These are phyloP conservation scores for Samsoniella hepiali DNA, from an alignment of 2,329 filamentous ascomycete species.

Conservation along the genomic window DNA sequence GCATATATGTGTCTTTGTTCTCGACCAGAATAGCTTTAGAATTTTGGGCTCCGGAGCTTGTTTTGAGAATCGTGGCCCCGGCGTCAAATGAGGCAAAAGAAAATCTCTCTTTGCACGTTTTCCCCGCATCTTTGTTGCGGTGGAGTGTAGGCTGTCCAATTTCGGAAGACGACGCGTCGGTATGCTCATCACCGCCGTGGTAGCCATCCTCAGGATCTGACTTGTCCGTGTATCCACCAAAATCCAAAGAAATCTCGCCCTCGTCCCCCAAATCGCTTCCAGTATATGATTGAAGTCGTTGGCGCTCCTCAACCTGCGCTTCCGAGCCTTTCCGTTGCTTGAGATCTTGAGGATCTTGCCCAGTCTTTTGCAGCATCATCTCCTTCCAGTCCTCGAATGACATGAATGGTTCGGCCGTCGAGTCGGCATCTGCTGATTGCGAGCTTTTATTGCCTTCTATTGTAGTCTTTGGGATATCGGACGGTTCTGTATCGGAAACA, in stretches of 20 bases:
- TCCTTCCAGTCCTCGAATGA: slow-evolving; percentile 99
- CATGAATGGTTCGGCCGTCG: slow-evolving; percentile 60
- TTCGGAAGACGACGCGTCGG: slow-evolving; percentile 30
- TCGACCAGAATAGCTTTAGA: slow-evolving; percentile 86
- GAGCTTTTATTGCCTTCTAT: neutral
- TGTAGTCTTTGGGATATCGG: neutral
- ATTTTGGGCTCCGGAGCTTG: slow-evolving; percentile 81
- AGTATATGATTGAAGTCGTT: slow-evolving; percentile 56
- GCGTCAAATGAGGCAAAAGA: slow-evolving; percentile 98
- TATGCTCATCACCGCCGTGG: slow-evolving; percentile 34
- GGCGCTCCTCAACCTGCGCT: slow-evolving; percentile 46
- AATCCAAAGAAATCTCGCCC: slow-evolving; percentile 68
- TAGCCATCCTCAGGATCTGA: slow-evolving; percentile 20
- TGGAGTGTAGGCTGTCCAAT: slow-evolving; percentile 52
- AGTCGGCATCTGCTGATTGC: slow-evolving; percentile 20
- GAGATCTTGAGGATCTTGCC: slow-evolving; percentile 68
- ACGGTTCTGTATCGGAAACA: neutral
- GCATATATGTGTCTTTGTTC: slow-evolving; percentile 98
- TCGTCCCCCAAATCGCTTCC: slow-evolving; percentile 81
- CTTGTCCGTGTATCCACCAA: slow-evolving; percentile 31
- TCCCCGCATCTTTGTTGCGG: slow-evolving; percentile 88
- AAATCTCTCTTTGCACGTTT: slow-evolving; percentile 95
- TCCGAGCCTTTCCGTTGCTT: slow-evolving; percentile 55
- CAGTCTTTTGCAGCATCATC: slow-evolving; percentile 81
- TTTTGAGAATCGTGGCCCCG: slow-evolving; percentile 88